Evolutionary conservation across 805 yeast genomes (phyloP), one percentile per base, ranked within the genome.

Genomic region (Metahyphopichia silvanorum): DNA sequence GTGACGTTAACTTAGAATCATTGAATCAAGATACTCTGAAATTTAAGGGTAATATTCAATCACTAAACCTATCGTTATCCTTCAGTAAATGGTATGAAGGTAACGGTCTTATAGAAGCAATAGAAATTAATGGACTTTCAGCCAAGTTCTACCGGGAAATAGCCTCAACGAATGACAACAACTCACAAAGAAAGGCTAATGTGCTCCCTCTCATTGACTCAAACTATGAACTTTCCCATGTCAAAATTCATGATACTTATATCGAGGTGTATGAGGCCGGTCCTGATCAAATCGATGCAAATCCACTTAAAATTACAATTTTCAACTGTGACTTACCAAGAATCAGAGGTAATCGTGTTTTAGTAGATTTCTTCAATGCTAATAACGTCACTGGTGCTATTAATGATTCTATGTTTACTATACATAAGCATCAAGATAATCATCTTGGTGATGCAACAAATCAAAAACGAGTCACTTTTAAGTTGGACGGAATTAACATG

Each of bases 351-450:
- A 67, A 72, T 33, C 71, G 82, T 66, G 45, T 79, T 18, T 57
- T 81, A 26, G 60, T 79, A 35, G 93, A 85, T 53, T 69, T 84
- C 33, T 71, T 84, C 57, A 79, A 78, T 50, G 86, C 88, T 10
- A 69, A 70, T 35, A 77, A 80, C 30, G 77, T 82, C 20, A 77
- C 84, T 11, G 94, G 94, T 0, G 76, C 89, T 0, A 66, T 84
- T 10, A 82, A 83, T 47, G 82, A 82, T 33, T 77, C 93, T 1
- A 64, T 85, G 55, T 83, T 84, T 57, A 82, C 88, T 1, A 69
- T 85, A 15, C 93, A 84, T 46, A 82, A 82, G 49, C 74, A 84
- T 44, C 91, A 83, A 49, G 71, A 73, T 34, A 57, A 69, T 38
- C 74, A 76, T 0, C 69, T 68, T 40, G 64, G 71, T 20, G 42